Base-by-base conservation (phyloP, 164 flowering plant species). In the Akebia trifoliata region DNA sequence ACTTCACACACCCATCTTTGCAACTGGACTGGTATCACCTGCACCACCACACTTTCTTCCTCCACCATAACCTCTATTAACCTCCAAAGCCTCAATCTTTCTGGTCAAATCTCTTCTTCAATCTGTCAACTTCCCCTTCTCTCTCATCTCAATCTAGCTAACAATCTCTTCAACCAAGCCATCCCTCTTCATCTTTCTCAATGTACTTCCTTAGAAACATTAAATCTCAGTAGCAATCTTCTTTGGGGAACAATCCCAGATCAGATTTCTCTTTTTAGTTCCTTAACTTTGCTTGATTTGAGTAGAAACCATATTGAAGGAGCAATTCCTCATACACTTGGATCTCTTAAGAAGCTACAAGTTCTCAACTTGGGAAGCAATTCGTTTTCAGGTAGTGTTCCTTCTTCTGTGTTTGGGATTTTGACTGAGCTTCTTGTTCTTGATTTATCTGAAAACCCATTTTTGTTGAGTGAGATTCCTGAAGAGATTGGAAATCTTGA, bases 201-300 rank as follows among this genome's bases (percentile, higher is more conserved):
- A 22, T 90, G 97, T 60, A 60, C 24, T 10, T 66, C 78, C 12
- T 61, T 90, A 65, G 69, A 75, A 55, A 70, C 73, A 36, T 59
- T 90, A 51, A 87, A 87, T 73, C 79, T 90, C 54, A 87, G 92
- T 48, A 72, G 66, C 67, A 90, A 87, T 64, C 89, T 85, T 74
- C 73, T 87, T 1, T 83, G 88, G 92, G 97, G 97, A 17, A 72
- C 90, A 8, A 75, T 90, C 70, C 97, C 95, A 52, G 82, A 76
- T 36, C 87, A 81, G 69, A 69, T 87, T 62, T 81, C 80, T 50
- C 78, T 57, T 69, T 83, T 82, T 59, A 54, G 47, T 28, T 73
- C 85, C 7, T 56, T 90, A 66, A 70, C 21, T 58, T 67, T 67
- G 25, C 81, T 90, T 66, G 95, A 90, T 70, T 65, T 90, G 8